A percentile compares a stretch with the other conserved stretches of the same genome.
Evolutionary conservation across 805 yeast genomes (phyloP).

Genomic region (Komagataella phaffii): DNA sequence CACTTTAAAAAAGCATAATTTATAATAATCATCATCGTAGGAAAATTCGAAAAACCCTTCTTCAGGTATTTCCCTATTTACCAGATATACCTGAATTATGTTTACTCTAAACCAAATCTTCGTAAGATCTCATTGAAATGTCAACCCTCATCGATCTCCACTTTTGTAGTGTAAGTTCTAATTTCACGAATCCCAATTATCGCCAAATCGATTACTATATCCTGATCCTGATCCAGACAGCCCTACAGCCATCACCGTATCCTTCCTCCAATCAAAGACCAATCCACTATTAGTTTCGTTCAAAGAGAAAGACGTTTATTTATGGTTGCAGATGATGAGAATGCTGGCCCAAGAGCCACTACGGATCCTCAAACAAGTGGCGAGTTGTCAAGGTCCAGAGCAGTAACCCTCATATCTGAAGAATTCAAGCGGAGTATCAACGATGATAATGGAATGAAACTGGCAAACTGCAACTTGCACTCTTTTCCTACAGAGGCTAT

Average conservation of each 20-base stretch:
- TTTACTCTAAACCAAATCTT: too few relatives aligned
- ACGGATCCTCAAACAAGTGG: neutral
- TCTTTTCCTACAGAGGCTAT: slow-evolving; percentile 17
- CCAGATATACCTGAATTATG: too few relatives aligned
- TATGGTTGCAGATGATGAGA: neutral
- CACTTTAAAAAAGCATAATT: too few relatives aligned
- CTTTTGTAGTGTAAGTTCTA: neutral
- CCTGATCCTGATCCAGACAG: neutral
- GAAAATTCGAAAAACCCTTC: too few relatives aligned
- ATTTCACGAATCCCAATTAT: neutral
- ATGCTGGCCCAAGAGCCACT: neutral
- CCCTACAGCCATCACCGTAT: neutral
- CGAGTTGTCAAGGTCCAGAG: neutral
- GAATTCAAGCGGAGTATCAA: slow-evolving; percentile 9
- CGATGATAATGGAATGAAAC: slow-evolving; percentile 19
- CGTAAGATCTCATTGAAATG: neutral
- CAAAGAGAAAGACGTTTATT: neutral
- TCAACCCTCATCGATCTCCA: neutral
- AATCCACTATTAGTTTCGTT: neutral
- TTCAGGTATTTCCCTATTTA: too few relatives aligned
- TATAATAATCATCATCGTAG: too few relatives aligned
- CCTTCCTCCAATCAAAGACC: neutral
- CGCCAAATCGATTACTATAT: neutral
- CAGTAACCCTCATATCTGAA: slow-evolving; percentile 7
- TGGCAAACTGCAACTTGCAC: slow-evolving; percentile 23